A percentile compares a stretch with the other conserved stretches of the same genome.
Conservation (phyloP, 2,329 filamentous ascomycete species). For the Alternaria tenuissima region DNA sequence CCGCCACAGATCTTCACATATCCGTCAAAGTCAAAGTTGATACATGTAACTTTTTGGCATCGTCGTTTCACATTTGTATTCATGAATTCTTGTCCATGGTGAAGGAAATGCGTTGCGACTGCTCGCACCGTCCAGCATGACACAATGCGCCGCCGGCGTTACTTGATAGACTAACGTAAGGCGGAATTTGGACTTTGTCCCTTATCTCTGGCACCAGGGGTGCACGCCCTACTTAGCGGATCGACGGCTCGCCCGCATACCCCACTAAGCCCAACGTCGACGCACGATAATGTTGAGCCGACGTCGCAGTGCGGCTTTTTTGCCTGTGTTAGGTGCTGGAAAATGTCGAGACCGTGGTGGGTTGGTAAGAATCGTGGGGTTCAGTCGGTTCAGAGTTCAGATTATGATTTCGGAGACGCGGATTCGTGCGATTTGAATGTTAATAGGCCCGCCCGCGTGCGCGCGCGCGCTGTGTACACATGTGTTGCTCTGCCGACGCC, state of each 20-base stretch:
- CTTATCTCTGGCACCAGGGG: constrained; percentile 38
- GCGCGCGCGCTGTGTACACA: background rate
- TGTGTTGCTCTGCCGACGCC: background rate
- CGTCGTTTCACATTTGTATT: background rate
- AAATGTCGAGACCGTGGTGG: background rate
- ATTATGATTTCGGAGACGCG: constrained; percentile 22
- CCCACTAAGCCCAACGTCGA: constrained; percentile 36
- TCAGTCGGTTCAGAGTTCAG: background rate
- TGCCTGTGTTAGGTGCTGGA: background rate
- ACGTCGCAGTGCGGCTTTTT: constrained; percentile 43
- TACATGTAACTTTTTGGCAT: background rate
- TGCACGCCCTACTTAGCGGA: constrained; percentile 29
- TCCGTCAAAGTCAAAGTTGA: background rate
- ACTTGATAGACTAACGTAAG: constrained; percentile 42
- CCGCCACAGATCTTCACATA: constrained; percentile 29
- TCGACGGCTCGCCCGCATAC: constrained; percentile 30
- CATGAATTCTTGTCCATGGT: background rate
- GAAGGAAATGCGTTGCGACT: constrained; percentile 2
- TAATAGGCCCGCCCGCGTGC: background rate
- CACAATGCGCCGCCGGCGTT: constrained; percentile 38
- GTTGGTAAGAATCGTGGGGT: constrained; percentile 36
- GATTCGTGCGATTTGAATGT: constrained; percentile 19
- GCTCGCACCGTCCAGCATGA: constrained; percentile 11
- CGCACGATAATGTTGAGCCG: constrained; percentile 38
- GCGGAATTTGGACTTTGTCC: constrained; percentile 17